Percentiles rank a stretch among this genome's conserved stretches.
These are phyloP conservation scores for Strigomonas galati DNA, from an alignment of 208 protist genomes.

Conservation along the genomic window DNA sequence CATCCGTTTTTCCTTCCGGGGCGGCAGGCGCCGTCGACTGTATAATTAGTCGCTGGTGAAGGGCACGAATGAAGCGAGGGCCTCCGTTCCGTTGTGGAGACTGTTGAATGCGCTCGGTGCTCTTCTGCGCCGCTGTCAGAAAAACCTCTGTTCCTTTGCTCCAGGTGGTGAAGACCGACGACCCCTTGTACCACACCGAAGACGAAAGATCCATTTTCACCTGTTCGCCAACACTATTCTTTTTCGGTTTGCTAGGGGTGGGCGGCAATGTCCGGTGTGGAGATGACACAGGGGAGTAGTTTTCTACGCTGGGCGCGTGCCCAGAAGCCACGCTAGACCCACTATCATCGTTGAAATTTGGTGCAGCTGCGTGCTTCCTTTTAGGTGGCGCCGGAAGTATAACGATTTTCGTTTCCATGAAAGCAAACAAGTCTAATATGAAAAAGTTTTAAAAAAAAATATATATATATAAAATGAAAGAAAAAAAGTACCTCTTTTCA, in stretches of 20 bases:
- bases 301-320: background rate
- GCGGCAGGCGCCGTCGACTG: too few relatives aligned
- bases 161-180: background rate
- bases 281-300: background rate
- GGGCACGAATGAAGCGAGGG: background rate
- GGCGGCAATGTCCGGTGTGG: background rate
- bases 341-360: background rate
- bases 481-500: background rate
- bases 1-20: too few relatives aligned
- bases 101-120: background rate
- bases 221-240: background rate
- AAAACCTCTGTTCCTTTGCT: background rate
- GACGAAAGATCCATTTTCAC: background rate
- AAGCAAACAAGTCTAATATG: background rate
- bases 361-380: background rate
- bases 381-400: background rate
- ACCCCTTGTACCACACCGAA: background rate
- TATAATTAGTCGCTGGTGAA: background rate
- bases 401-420: background rate
- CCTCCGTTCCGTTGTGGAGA: too few relatives aligned
- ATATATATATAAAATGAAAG: background rate
- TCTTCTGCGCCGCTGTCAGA: background rate
- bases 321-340: background rate
- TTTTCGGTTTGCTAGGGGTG: background rate
- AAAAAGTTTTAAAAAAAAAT: slow-evolving; percentile 12